Base-by-base conservation (phyloP, 768 basidiomycete genomes). In the Suillus clintonianus region DNA sequence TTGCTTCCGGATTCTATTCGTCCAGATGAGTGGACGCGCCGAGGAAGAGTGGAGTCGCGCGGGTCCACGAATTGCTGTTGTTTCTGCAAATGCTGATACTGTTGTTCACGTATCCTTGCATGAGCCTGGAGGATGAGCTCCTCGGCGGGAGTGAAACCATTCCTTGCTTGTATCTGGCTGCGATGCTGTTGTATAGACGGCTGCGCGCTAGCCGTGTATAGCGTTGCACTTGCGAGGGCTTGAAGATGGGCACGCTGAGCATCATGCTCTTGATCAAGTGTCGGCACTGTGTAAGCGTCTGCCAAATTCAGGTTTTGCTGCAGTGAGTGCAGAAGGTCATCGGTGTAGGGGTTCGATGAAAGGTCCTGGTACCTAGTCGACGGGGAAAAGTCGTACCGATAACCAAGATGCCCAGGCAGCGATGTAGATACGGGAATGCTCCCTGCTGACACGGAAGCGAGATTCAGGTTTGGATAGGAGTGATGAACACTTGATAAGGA, bases 141-240 rank as follows among this genome's bases (percentile, higher is more conserved):
- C 71, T 91, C 90, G 0, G 89, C 80, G 2, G 88, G 79, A 0
- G 90, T 91, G 66, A 86, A 91, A 2, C 89, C 89, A 1, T 83
- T 80, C 36, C 76, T 74, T 7, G 81, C 78, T 45, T 80, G 80
- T 17, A 72, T 55, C 50, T 77, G 75, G 9, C 68, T 66, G 15
- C 74, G 74, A 61, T 67, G 63, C 7, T 64, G 27, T 7, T 62
- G 36, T 6, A 51, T 51, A 32, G 68, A 58, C n/a, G 60, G 55
- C 48, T 41, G 45, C 11, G 61, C 42, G 15, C 66, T 56, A 15
- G 64, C 51, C 0, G 74, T 57, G 30, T 69, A 19, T 10, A 65
- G 34, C 15, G 66, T 58, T 42, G 65, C 68, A 60, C 37, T 70
- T 24, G 76, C 62, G 41, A 74, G 66, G 27, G 72, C 65, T 22